Conservation (phyloP, 2,329 filamentous ascomycete species). For the Exophiala sp. region DNA sequence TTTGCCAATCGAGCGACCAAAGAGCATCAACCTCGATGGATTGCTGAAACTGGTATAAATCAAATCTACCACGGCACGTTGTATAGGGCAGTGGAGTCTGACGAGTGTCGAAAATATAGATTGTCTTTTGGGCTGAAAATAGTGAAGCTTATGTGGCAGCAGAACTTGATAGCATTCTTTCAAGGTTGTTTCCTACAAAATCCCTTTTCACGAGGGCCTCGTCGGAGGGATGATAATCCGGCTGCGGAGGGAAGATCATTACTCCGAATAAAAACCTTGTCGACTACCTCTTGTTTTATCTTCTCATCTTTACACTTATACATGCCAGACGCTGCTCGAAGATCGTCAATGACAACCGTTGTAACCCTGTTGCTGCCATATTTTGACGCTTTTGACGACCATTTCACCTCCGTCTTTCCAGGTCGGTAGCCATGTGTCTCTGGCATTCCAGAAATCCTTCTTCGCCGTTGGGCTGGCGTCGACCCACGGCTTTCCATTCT, state of each 20-base stretch:
- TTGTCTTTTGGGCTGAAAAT: too few species aligned
- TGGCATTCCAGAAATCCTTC: conserved; percentile 70
- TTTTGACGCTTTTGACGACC: conserved; percentile 63
- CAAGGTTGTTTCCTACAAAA: too few species aligned
- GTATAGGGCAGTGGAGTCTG: conserved; percentile 12
- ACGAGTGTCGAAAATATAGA: conserved; percentile 4
- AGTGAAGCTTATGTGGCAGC: too few species aligned
- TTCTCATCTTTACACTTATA: too few species aligned
- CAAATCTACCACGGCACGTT: not conserved
- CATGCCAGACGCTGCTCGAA: not conserved
- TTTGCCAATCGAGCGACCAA: conserved; percentile 91
- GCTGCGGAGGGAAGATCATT: too few species aligned
- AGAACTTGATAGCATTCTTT: too few species aligned
- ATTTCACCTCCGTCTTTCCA: conserved; percentile 69
- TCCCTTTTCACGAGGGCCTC: too few species aligned
- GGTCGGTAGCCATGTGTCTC: conserved; percentile 61
- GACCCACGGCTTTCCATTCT: conserved; percentile 71
- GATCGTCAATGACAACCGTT: conserved; percentile 20
- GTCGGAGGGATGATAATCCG: too few species aligned
- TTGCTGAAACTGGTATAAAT: conserved; percentile 59
- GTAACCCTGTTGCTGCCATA: conserved; percentile 54
- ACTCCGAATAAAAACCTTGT: too few species aligned
- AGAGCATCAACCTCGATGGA: conserved; percentile 91
- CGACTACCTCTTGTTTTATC: not conserved
- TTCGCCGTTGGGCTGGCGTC: conserved; percentile 60